phyloP scores from a whole-genome alignment of 371 early-diverging fungal species.

The Smittium mucronatum region DNA sequence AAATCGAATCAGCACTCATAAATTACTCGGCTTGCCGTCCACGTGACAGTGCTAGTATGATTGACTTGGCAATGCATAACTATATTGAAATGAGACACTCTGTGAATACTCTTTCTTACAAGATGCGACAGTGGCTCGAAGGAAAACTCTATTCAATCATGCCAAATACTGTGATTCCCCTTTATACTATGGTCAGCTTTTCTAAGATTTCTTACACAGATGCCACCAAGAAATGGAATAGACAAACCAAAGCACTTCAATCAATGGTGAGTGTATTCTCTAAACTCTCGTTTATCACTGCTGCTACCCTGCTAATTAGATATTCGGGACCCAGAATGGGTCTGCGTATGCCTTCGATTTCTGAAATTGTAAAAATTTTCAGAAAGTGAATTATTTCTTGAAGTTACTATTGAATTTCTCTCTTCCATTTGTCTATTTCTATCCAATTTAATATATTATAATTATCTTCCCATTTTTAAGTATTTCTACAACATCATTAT shows the following conservation, averaged over 20 bases:
- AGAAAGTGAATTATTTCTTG: neutral
- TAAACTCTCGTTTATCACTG: neutral
- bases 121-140: slow-evolving; percentile 68
- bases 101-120: slow-evolving; percentile 56
- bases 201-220: slow-evolving; percentile 62
- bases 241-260: slow-evolving; percentile 22
- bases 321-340: neutral
- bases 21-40: slow-evolving; percentile 59
- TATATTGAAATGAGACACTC: slow-evolving; percentile 86
- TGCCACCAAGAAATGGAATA: slow-evolving; percentile 22
- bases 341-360: neutral
- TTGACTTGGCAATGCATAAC: slow-evolving; percentile 88
- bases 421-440: too few species aligned
- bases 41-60: slow-evolving; percentile 79
- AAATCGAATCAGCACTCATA: slow-evolving; percentile 44
- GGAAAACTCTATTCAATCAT: slow-evolving; percentile 50
- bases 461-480: too few species aligned
- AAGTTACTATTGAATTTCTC: too few species aligned
- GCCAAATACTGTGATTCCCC: slow-evolving; percentile 64
- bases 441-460: too few species aligned
- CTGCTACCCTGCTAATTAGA: neutral
- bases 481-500: too few species aligned
- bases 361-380: neutral
- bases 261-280: neutral
- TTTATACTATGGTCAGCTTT: slow-evolving; percentile 97